These are phyloP conservation scores for Alternaria solani DNA, from an alignment of 2,329 filamentous ascomycete genomes.

Conservation along the genomic window DNA sequence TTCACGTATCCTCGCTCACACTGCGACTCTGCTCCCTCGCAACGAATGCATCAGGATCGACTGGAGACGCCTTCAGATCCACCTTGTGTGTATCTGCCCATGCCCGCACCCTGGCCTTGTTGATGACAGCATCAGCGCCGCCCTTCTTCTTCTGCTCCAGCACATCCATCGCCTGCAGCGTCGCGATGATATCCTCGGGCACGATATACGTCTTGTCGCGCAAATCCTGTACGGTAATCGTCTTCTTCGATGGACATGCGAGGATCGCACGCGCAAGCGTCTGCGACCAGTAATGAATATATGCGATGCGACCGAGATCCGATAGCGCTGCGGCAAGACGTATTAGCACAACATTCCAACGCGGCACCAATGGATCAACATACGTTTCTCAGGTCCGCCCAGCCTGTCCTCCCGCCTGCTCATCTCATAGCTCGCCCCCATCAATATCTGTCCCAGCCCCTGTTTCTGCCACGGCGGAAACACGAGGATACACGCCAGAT, in stretches of 20 bases:
- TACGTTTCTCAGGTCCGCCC: conserved; percentile 88
- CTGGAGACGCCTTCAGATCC: conserved; percentile 65
- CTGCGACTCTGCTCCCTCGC: conserved; percentile 58
- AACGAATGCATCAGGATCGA: conserved; percentile 78
- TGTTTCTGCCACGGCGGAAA: conserved; percentile 96
- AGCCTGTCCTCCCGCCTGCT: conserved; percentile 82
- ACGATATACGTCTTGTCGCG: conserved; percentile 83
- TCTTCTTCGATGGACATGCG: conserved; percentile 55
- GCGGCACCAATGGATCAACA: conserved; percentile 11
- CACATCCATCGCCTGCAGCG: conserved; percentile 82
- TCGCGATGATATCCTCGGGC: conserved; percentile 80
- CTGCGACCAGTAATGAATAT: conserved; percentile 84
- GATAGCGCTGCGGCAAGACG: conserved; percentile 67
- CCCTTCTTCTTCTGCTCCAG: conserved; percentile 64
- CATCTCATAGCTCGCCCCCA: conserved; percentile 93
- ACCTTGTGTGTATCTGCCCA: conserved; percentile 73
- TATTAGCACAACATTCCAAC: conserved; percentile 12
- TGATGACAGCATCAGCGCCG: conserved; percentile 59
- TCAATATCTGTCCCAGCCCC: conserved; percentile 85
- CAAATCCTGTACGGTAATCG: conserved; percentile 73
- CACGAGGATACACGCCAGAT: conserved; percentile 92
- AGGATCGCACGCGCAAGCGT: conserved; percentile 76
- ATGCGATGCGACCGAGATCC: conserved; percentile 82
- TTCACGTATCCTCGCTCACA: conserved; percentile 34
- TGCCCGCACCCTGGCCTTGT: conserved; percentile 66